Evolutionary conservation across 495 filamentous ascomycete species (phyloP).

Genomic region (Neurospora africana): DNA sequence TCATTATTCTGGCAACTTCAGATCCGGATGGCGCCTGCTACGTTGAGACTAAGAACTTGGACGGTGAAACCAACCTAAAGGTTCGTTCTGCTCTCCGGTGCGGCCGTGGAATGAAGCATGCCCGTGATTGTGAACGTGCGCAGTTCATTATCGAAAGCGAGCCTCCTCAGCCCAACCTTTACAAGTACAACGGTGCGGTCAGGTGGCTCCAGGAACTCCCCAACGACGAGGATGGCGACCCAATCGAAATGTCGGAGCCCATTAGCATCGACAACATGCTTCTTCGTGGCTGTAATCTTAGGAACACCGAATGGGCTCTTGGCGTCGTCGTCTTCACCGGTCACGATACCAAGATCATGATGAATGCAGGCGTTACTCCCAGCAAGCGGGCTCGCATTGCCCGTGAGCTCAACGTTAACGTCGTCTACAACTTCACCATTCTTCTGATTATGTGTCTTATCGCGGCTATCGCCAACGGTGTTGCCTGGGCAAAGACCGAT

Average conservation of each 20-base stretch:
- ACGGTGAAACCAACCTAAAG: constrained; percentile 97
- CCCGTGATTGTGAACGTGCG: constrained; percentile 78
- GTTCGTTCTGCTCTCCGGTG: constrained; percentile 85
- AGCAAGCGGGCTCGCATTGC: constrained; percentile 87
- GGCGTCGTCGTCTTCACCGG: constrained; percentile 97
- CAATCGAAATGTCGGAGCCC: constrained; percentile 77
- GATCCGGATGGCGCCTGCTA: constrained; percentile 94
- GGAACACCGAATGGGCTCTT: constrained; percentile 94
- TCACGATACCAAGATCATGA: constrained; percentile 98
- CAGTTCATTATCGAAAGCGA: constrained; percentile 89
- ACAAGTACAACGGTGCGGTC: constrained; percentile 81
- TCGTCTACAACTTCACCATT: constrained; percentile 92
- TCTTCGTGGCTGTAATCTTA: constrained; percentile 81
- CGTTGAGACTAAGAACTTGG: constrained; percentile 95
- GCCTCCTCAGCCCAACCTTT: constrained; percentile 82
- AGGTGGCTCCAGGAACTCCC: constrained; percentile 72
- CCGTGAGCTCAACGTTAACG: constrained; percentile 91
- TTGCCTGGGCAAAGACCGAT: constrained; percentile 63
- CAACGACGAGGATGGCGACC: constrained; percentile 44
- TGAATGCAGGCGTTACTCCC: constrained; percentile 95
- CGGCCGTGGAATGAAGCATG: constrained; percentile 74
- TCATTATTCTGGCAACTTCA: constrained; percentile 92
- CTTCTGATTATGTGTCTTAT: constrained; percentile 85
- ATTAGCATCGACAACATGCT: constrained; percentile 91
- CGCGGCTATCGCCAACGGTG: constrained; percentile 72